A percentile compares a stretch with the other conserved stretches of the same genome.
Evolutionary conservation across 192 early-diverging fungal species (phyloP).

Genomic region (Spizellomyces sp.): DNA sequence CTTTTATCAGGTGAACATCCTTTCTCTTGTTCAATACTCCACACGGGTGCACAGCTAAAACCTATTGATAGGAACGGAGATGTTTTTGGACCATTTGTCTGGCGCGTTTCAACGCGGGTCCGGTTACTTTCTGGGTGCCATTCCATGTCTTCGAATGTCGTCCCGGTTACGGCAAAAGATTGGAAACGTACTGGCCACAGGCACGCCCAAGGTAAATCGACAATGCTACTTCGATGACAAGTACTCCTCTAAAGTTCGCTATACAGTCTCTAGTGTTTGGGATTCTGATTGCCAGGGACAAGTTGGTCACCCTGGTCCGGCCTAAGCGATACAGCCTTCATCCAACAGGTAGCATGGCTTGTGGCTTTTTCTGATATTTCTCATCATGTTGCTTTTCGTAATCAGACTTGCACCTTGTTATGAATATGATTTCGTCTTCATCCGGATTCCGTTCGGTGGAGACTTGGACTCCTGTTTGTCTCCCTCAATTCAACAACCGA

Average conservation of each 20-base stretch:
- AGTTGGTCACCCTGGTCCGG: conserved; percentile 73
- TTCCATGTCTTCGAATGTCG: conserved; percentile 74
- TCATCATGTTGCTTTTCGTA: neutral
- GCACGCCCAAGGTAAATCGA: conserved; percentile 56
- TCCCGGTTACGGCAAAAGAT: conserved; percentile 70
- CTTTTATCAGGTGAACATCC: conserved; percentile 54
- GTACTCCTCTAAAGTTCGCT: neutral
- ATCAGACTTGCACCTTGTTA: conserved; percentile 75
- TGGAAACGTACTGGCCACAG: conserved; percentile 57
- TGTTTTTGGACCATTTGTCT: conserved; percentile 77
- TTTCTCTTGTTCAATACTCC: neutral
- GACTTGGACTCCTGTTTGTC: conserved; percentile 92
- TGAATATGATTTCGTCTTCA: conserved; percentile 78
- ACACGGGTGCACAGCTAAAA: neutral
- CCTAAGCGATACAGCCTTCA: conserved; percentile 80
- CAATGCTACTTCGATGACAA: conserved; percentile 3
- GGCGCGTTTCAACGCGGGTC: conserved; percentile 69
- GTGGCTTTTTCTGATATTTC: neutral
- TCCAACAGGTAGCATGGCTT: conserved; percentile 55
- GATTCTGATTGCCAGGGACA: conserved; percentile 74
- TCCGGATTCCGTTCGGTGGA: conserved; percentile 78
- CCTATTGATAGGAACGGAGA: conserved; percentile 63
- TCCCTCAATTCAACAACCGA: conserved; percentile 82
- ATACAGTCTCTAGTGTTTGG: conserved; percentile 60
- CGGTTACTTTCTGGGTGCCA: conserved; percentile 74